Evolutionary conservation across 1,139 yeast species (phyloP), one percentile per base, ranked within the genome.

Genomic region (Saccharomyces hybrid): DNA sequence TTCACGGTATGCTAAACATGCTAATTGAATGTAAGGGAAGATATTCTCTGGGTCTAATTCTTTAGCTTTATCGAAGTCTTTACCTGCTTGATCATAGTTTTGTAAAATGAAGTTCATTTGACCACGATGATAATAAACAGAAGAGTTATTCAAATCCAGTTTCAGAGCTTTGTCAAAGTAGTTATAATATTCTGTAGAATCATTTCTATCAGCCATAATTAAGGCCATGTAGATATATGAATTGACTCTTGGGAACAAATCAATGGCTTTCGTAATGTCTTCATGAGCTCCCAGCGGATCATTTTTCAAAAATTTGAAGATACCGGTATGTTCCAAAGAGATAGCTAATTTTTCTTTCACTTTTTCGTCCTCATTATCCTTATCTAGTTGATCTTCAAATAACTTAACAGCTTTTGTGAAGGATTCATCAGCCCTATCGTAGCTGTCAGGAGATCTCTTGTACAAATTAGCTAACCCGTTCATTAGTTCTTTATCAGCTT

Each of bases 121-220:
- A 62, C 96, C 99, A 68, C 88, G 84, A 75, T 95, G 99, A 77
- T 93, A 93, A 76, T 83, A 88, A 61, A 87, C 82, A 69, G 95
- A 96, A 42, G 96, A 82, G 68, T 84, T 82, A 38, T 80, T 73
- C 50, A 93, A 83, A 67, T 88, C 85, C 62, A 87, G 70, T 58
- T 78, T 76, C 60, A 84, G 77, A 46, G 98, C 99, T 55, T 78
- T 75, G 53, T 81, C 81, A 66, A 93, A 90, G 55, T 65, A 62
- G 25, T 64, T 61, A 51, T 62, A 61, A 71, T 86, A 90, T 53
- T 76, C 73, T 58, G 81, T 78, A 48, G 96, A 86, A 59, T 79
- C 82, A 68, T 79, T 86, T 71, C 80, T 83, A 71, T 95, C 99
- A 63, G 96, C 93, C 67, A 82, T 80, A 62, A 91, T 80, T 65